Percentiles rank a stretch among this genome's conserved stretches.
Evolutionary conservation across 352 stramenopile species (phyloP).

Genomic region (Aphanomyces euteiches): DNA sequence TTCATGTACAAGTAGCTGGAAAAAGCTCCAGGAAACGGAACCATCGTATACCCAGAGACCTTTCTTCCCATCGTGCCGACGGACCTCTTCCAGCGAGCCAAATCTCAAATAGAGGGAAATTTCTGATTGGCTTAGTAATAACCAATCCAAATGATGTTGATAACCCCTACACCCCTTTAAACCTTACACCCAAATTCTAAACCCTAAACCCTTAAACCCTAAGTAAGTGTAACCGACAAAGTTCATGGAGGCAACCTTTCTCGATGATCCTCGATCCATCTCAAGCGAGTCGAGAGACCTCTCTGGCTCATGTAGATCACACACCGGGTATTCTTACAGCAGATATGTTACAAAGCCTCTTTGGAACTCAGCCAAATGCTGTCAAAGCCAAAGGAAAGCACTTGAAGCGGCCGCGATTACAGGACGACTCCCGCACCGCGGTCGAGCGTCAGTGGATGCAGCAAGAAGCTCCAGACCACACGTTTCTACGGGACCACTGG

Average conservation of each 20-base stretch:
- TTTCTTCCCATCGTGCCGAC: conserved; percentile 33
- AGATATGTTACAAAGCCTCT: background rate
- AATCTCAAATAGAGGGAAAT: conserved; percentile 18
- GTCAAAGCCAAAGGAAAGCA: background rate
- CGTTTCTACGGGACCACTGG: background rate
- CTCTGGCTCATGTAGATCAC: background rate
- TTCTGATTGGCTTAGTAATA: conserved; percentile 24
- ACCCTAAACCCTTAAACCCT: too few species aligned
- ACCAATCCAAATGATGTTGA: conserved; percentile 12
- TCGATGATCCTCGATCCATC: conserved; percentile 17
- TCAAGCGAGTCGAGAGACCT: background rate
- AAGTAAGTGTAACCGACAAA: background rate
- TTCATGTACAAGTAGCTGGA: conserved; percentile 73
- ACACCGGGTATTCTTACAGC: conserved; percentile 13
- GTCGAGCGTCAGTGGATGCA: conserved; percentile 5
- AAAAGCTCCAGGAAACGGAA: conserved; percentile 66
- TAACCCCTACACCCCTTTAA: background rate
- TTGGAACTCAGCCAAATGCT: background rate
- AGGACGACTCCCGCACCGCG: background rate
- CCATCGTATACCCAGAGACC: conserved; percentile 66
- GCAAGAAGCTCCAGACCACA: conserved; percentile 10
- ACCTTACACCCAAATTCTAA: too few species aligned
- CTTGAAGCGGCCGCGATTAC: too few species aligned
- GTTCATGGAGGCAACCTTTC: background rate
- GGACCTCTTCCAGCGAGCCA: conserved; percentile 19